Base-by-base conservation (phyloP, 768 basidiomycete genomes). In the Mycena haematopus region DNA sequence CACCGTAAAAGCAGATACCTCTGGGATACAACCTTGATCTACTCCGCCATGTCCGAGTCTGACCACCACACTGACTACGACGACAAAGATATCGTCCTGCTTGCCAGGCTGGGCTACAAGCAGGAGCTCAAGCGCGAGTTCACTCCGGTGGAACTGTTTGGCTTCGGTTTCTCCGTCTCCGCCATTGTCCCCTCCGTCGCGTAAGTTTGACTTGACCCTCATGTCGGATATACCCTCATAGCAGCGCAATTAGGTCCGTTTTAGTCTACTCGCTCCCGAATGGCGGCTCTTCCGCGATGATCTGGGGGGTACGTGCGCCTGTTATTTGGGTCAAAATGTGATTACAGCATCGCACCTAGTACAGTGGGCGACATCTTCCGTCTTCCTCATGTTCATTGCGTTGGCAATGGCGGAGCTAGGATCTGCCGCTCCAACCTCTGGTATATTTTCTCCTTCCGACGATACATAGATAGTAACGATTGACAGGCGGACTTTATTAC, bases 51-150 rank as follows among this genome's bases (percentile, higher is more conserved):
- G 29, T 31, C 29, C 29, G 29, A 31, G 29, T 31, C 29, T 31
- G 29, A 9, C 29, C 29, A 31, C 29, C 29, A 31, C n/a, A n/a
- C n/a, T n/a, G n/a, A n/a, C n/a, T n/a, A n/a, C 29, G 29, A 31
- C 4, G 9, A 9, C 29, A 31, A 31, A 4, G 29, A 31, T 9
- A 31, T 31, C 9, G 29, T 31, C 29, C 24, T 58, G 24, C 33
- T 58, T n/a, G 56, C 47, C 6, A 56, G 55, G 11, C 22, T 56
- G 17, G 55, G 55, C 15, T 58, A 58, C 50, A 58, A 52, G 27
- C 38, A 58, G 21, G 57, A 58, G 29, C 50, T 58, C n/a, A 58
- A 44, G 29, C 57, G 57, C 27, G 49, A 58, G 21, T 58, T 58
- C 21, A 40, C 36, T 6, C n/a, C 50, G 10, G 13, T 58, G 1